phyloP scores from a whole-genome alignment of 495 filamentous ascomycete species.

The Corynascus novoguineensis region DNA sequence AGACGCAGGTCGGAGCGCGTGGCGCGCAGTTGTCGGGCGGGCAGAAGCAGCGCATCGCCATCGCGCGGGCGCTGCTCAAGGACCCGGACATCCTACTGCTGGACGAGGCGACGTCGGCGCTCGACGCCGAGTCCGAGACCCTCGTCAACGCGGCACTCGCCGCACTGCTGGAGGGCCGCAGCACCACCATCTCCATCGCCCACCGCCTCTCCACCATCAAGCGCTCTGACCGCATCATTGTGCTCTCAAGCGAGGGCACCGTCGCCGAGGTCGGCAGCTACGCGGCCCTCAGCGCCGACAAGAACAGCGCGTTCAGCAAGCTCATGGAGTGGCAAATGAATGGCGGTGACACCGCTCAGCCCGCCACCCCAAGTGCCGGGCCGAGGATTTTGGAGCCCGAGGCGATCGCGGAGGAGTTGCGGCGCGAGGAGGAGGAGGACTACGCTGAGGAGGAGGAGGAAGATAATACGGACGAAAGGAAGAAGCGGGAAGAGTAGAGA shows the following conservation, averaged over 20 bases:
- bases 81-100: slow-evolving; percentile 94
- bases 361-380: slow-evolving; percentile 18
- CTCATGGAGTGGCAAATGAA: slow-evolving; percentile 99
- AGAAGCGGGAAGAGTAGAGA: not conserved
- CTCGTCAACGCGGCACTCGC: slow-evolving; percentile 85
- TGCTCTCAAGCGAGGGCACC: slow-evolving; percentile 72
- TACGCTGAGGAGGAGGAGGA: not conserved
- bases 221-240: slow-evolving; percentile 85
- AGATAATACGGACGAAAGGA: too few relatives aligned
- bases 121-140: slow-evolving; percentile 97
- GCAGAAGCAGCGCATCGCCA: slow-evolving; percentile 97
- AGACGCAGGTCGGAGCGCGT: slow-evolving; percentile 86
- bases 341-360: slow-evolving; percentile 55
- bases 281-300: slow-evolving; percentile 62
- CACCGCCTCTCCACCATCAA: slow-evolving; percentile 96
- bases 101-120: slow-evolving; percentile 87
- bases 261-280: slow-evolving; percentile 90
- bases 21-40: slow-evolving; percentile 93
- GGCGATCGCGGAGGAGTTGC: slow-evolving; percentile 43
- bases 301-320: slow-evolving; percentile 78
- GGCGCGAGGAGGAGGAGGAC: slow-evolving; percentile 21
- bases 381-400: slow-evolving; percentile 40
- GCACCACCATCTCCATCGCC: slow-evolving; percentile 94
- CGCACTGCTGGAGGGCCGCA: slow-evolving; percentile 72
- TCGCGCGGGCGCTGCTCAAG: slow-evolving; percentile 90